Evolutionary conservation across 2,329 filamentous ascomycete genomes (phyloP).

Genomic region (Chlorencoelia australis): DNA sequence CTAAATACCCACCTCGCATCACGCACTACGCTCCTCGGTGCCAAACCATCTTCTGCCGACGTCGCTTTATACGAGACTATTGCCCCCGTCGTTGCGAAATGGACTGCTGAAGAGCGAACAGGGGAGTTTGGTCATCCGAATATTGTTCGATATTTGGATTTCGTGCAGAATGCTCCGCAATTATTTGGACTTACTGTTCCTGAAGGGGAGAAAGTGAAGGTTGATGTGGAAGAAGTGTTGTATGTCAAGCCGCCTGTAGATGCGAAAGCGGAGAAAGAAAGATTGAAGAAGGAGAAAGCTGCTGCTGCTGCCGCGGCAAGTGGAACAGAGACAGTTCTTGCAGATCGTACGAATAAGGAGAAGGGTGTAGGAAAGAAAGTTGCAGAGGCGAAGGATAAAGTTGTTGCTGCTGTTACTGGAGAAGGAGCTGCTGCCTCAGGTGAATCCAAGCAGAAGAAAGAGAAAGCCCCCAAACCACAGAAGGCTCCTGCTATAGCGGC

Average conservation of each 20-base stretch:
- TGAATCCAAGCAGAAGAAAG: conserved; percentile 78
- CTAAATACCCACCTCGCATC: conserved; percentile 82
- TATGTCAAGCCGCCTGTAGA: conserved; percentile 85
- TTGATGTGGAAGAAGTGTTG: conserved; percentile 71
- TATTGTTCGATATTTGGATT: conserved; percentile 85
- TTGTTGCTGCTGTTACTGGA: conserved; percentile 28
- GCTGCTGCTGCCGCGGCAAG: conserved; percentile 48
- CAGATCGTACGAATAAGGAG: conserved; percentile 50
- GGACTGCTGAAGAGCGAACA: conserved; percentile 78
- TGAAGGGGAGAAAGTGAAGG: conserved; percentile 63
- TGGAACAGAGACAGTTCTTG: conserved; percentile 39
- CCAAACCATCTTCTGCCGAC: conserved; percentile 82
- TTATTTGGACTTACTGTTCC: conserved; percentile 62
- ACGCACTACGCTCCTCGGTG: conserved; percentile 79
- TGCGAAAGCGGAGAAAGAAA: conserved; percentile 91
- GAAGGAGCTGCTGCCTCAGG: conserved; percentile 34
- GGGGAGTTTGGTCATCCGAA: conserved; percentile 84
- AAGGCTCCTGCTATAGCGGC: conserved; percentile 59
- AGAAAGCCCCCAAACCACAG: conserved; percentile 69
- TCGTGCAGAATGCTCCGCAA: conserved; percentile 74
- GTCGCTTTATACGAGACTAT: conserved; percentile 73
- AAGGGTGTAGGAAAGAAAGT: conserved; percentile 43
- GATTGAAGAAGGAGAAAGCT: conserved; percentile 91
- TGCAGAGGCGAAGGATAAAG: conserved; percentile 29
- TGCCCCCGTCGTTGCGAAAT: conserved; percentile 64